Evolutionary conservation across 345 rosid species (phyloP), one percentile per base, ranked within the genome.

Genomic region (Salix exigua): DNA sequence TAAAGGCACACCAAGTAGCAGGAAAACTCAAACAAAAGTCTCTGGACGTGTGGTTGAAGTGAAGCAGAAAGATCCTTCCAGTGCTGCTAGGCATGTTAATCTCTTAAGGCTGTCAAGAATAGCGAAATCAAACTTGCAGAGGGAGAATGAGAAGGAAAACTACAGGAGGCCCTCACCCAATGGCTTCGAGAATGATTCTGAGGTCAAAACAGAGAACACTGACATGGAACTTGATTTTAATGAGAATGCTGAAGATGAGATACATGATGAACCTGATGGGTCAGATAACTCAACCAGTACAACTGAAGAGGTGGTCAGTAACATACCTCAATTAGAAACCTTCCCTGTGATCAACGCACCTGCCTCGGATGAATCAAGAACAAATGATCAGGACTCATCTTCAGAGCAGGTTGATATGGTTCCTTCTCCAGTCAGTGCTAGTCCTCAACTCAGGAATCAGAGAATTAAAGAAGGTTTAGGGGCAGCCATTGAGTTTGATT

Each of bases 221-320:
- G 98, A 96, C 78, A 93, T 96, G 99, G 99, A 96, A 80, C 99
- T 96, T 81, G 94, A 96, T 87, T 96, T 96, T 84, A 85, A 91
- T 77, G 99, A 96, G 87, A 88, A 88, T 72, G 65, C 78, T 66
- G 97, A 93, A 77, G 97, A 91, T 42, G 99, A 96, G 83, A 76
- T 78, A 58, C 87, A 87, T 18, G 98, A 93, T 63, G 99, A 96
- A 79, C 48, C 85, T 72, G 96, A 91, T 70, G 93, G 88, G 38
- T 78, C 83, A 48, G 97, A 89, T 40, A 85, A 78, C 78, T 74
- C 87, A 50, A 69, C 72, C 65, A 84, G 82, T 81, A 63, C 75
- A 63, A 69, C 83, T 58, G 89, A 88, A 68, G 91, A 80, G 73
- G 83, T 38, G 68, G 89, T 81, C 77, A 80, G 44, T 75, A 85